These are phyloP conservation scores for Neoboletus magnificus DNA, from an alignment of 768 basidiomycete genomes.

Conservation along the genomic window DNA sequence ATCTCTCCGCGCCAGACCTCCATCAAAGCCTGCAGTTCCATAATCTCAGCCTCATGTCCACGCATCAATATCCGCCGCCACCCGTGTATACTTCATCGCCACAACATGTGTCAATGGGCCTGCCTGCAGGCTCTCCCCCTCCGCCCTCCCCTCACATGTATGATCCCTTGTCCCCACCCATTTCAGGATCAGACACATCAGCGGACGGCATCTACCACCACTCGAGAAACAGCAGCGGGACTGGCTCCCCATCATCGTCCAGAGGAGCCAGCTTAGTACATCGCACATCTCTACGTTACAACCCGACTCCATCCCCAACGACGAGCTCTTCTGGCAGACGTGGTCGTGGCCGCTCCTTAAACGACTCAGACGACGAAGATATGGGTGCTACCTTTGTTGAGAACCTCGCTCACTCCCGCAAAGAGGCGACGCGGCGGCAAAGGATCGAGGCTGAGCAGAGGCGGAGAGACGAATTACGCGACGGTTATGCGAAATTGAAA, in stretches of 20 bases:
- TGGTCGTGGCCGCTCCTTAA: conserved; percentile 60
- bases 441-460: conserved; percentile 90
- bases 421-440: conserved; percentile 81
- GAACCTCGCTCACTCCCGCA: conserved; percentile 71
- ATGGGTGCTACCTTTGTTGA: conserved; percentile 69
- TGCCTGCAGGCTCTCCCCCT: conserved; percentile 66
- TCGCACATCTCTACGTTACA: conserved; percentile 64
- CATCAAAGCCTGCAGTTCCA: conserved; percentile 62
- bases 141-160: conserved; percentile 77
- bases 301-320: conserved; percentile 78
- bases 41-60: conserved; percentile 62
- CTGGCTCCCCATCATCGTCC: conserved; percentile 76
- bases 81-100: conserved; percentile 58
- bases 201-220: conserved; percentile 77
- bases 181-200: conserved; percentile 88
- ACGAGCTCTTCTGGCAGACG: conserved; percentile 67
- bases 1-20: conserved; percentile 62
- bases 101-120: conserved; percentile 67
- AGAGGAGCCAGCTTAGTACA: conserved; percentile 75
- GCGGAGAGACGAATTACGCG: conserved; percentile 82
- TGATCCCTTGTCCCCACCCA: conserved; percentile 79
- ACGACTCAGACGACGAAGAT: conserved; percentile 74
- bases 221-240: conserved; percentile 68
- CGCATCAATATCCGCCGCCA: conserved; percentile 58
- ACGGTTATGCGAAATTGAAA: conserved; percentile 86